phyloP scores from a whole-genome alignment of 1,139 yeast species.

The Blastobotrys serpentis region DNA sequence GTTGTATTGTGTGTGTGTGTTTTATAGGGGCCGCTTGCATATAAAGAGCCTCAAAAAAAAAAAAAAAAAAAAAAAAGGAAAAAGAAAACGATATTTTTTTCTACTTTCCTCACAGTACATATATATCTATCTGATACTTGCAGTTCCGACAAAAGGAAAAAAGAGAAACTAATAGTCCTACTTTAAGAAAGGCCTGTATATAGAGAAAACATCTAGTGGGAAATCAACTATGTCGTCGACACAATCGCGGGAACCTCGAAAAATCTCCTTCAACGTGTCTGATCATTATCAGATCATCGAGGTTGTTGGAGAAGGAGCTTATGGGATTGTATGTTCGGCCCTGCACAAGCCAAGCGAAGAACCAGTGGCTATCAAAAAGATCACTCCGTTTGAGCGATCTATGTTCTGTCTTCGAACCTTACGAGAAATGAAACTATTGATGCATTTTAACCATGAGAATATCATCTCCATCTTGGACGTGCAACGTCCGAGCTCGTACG shows the following conservation, averaged over 20 bases:
- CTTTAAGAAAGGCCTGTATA: no score
- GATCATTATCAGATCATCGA: constrained; percentile 82
- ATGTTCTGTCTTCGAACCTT: constrained; percentile 90
- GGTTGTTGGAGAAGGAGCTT: constrained; percentile 98
- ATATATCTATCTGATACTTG: background rate
- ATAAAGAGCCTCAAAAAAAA: no score
- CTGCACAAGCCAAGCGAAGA: constrained; percentile 84
- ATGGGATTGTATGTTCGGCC: constrained; percentile 94
- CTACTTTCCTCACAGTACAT: background rate
- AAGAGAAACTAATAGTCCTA: no score
- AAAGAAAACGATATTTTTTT: background rate
- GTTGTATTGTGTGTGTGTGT: no score
- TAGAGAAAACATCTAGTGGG: background rate
- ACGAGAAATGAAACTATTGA: constrained; percentile 81
- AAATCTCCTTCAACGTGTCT: constrained; percentile 79
- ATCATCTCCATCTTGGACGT: constrained; percentile 87
- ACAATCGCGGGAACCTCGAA: constrained; percentile 37
- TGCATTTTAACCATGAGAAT: constrained; percentile 89
- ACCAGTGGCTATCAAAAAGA: constrained; percentile 91
- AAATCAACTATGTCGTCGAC: constrained; percentile 9
- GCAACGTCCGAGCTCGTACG: constrained; percentile 78
- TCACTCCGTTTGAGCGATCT: constrained; percentile 88
- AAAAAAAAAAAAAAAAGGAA: no score
- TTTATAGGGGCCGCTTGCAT: no score
- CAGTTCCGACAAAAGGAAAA: no score